phyloP scores from a whole-genome alignment of 2,329 filamentous ascomycete species.

The Aspergillus unguis region DNA sequence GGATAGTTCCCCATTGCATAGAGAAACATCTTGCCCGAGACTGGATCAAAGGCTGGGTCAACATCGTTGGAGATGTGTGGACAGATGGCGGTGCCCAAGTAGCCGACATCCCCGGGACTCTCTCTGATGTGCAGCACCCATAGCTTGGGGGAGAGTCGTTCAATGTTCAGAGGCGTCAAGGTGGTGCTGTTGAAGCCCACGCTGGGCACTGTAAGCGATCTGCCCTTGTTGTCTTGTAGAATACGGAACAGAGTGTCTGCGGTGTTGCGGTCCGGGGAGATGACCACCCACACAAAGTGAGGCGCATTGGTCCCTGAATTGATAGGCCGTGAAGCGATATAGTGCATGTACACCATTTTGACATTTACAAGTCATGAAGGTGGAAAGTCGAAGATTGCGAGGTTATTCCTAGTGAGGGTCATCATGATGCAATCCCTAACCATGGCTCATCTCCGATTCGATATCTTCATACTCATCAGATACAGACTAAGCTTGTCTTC shows the following conservation, averaged over 20 bases:
- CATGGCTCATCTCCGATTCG: no score
- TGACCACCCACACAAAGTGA: not conserved
- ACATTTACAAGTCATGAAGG: not conserved
- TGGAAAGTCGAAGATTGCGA: not conserved
- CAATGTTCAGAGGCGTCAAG: not conserved
- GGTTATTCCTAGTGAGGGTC: no score
- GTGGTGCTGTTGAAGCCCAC: not conserved
- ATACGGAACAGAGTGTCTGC: conserved; percentile 4
- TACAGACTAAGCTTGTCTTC: no score
- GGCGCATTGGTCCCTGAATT: not conserved
- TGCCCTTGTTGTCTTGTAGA: not conserved
- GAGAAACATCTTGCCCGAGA: conserved; percentile 2
- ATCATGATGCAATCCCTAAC: no score
- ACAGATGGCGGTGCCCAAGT: not conserved
- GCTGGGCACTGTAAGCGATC: not conserved
- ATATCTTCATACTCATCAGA: no score
- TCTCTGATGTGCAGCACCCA: conserved; percentile 1
- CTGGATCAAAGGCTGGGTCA: not conserved
- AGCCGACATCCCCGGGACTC: not conserved
- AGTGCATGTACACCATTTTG: conserved; percentile 7
- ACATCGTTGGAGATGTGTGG: not conserved
- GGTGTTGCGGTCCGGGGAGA: conserved; percentile 5
- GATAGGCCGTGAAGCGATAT: not conserved
- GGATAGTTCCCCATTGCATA: not conserved
- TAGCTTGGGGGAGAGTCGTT: conserved; percentile 1